Evolutionary conservation across 495 filamentous ascomycete species (phyloP), one percentile per base, ranked within the genome.

Genomic region (Talaromyces nanjingensis): DNA sequence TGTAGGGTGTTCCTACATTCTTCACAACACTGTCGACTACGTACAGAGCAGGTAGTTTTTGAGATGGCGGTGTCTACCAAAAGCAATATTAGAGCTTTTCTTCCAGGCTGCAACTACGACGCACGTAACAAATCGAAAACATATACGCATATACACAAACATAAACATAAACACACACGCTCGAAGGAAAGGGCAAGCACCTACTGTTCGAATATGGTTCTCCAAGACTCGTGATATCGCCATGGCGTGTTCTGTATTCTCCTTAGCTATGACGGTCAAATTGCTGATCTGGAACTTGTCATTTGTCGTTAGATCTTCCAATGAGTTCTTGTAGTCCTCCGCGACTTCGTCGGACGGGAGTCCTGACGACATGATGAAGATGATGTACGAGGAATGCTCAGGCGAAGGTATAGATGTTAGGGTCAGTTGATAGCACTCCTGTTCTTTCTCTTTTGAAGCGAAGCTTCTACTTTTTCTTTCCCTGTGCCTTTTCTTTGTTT

Each of bases 21-120:
- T 98, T 98, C 69, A 94, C 94, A 63, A 98, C 90, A 8, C 93
- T 97, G 77, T 98, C 94, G 72, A 97, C 90, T 68, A 98, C 89
- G 79, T 98, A 98, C n/a, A 98, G 83, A 2, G 96, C 91, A 24
- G 93, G 92, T 16, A 98, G 79, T 69, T 97, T 98, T 72, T 89
- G 89, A 39, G 81, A 79, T 22, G 94, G 92, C 52, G 91, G 85
- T 49, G 87, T 89, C 93, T 98, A 81, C 66, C 75, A 64, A 72
- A 64, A 45, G 60, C 45, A 69, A 53, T 55, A 74, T 81, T 73
- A 81, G 78, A 76, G 65, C 66, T 66, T 66, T 59, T 65, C 66
- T 65, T 67, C 60, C 49, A 68, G 29, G 63, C 14, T 52, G 60
- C 24, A 29, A 69, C 72, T 73, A 74, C 70, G 69, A 59, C 56